phyloP scores from a whole-genome alignment of 1,284 basidiomycete species.

The Cystobasidiaceae sp. region DNA sequence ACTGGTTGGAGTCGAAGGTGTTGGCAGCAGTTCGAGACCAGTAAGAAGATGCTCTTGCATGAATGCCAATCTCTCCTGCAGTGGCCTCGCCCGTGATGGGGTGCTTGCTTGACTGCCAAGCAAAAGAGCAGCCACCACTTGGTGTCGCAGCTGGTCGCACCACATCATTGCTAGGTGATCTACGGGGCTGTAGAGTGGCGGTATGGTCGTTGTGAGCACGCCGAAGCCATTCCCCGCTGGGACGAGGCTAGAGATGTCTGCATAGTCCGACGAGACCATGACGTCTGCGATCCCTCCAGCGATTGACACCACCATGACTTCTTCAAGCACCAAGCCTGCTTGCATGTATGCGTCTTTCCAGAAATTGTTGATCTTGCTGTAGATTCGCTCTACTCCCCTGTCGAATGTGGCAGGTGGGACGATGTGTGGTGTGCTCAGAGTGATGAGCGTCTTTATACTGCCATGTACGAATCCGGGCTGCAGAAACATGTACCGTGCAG shows the following conservation, averaged over 20 bases:
- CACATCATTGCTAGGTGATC: constrained; percentile 96
- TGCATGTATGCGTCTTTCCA: constrained; percentile 39
- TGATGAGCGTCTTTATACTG: constrained; percentile 71
- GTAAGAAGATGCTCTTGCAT: constrained; percentile 28
- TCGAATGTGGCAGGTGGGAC: constrained; percentile 86
- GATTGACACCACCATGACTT: constrained; percentile 66
- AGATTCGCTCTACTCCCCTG: constrained; percentile 68
- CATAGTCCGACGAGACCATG: constrained; percentile 82
- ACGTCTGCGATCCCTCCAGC: constrained; percentile 89
- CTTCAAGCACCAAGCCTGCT: constrained; percentile 45
- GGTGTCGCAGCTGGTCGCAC: constrained; percentile 95
- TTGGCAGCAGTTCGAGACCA: constrained; percentile 11
- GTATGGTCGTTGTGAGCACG: constrained; percentile 77
- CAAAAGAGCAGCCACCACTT: constrained; percentile 70
- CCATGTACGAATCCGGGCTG: constrained; percentile 51
- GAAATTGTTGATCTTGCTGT: constrained; percentile 49
- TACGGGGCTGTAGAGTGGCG: constrained; percentile 88
- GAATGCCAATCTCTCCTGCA: constrained; percentile 21
- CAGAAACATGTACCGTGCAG: constrained; percentile 63
- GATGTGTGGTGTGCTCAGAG: constrained; percentile 89
- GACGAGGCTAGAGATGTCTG: constrained; percentile 37
- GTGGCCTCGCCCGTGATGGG: constrained; percentile 11
- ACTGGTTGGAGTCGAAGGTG: too few species aligned
- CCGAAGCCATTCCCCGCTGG: constrained; percentile 54
- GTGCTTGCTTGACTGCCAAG: constrained; percentile 54